A percentile compares a stretch with the other conserved stretches of the same genome.
Conservation (phyloP, 495 filamentous ascomycete species). For the Penicillium bialowiezense region DNA sequence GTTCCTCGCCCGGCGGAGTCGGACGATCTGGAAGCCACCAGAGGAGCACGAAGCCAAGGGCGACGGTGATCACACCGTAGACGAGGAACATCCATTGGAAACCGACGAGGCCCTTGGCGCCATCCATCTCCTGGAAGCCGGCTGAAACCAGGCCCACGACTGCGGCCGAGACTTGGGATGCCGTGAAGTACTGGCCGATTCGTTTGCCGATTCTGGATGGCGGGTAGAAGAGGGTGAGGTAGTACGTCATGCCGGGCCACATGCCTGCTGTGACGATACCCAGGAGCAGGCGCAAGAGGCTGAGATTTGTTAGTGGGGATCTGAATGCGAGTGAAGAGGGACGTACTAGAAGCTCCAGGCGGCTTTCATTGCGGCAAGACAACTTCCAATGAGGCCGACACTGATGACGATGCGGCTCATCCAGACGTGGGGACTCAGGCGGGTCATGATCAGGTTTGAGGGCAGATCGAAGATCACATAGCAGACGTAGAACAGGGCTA, state of each 20-base stretch:
- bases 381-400: constrained; percentile 78
- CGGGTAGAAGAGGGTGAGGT: constrained; percentile 88
- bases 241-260: constrained; percentile 96
- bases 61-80: constrained; percentile 71
- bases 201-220: constrained; percentile 81
- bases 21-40: constrained; percentile 93
- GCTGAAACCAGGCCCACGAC: constrained; percentile 88
- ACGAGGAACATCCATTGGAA: constrained; percentile 96
- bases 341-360: constrained; percentile 84
- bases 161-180: constrained; percentile 82
- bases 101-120: constrained; percentile 68
- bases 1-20: constrained; percentile 56
- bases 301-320: constrained; percentile 22
- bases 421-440: constrained; percentile 81
- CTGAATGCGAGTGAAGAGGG: background rate
- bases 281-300: constrained; percentile 77
- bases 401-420: constrained; percentile 90
- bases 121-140: constrained; percentile 90
- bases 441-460: constrained; percentile 86
- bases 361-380: constrained; percentile 74
- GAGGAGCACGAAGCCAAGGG: constrained; percentile 67
- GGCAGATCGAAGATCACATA: constrained; percentile 89
- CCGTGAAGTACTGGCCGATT: constrained; percentile 87
- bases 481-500: constrained; percentile 86
- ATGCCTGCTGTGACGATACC: constrained; percentile 89